phyloP scores from a whole-genome alignment of 495 filamentous ascomycete species.

The Neohortaea acidophila region DNA sequence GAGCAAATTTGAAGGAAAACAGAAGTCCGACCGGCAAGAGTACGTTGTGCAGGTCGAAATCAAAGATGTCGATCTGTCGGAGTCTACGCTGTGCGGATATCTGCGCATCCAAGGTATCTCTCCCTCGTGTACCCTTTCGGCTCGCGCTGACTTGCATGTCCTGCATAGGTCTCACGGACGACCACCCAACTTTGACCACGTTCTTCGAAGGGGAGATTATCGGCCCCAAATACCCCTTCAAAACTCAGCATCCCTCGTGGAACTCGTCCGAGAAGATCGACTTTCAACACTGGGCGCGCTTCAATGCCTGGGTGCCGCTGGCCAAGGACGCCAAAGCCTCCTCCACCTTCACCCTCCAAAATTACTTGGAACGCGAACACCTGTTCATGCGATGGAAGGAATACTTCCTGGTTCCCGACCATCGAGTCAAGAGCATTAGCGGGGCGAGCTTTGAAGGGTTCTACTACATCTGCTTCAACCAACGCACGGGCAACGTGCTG shows the following conservation, averaged over 20 bases:
- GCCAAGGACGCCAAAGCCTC: slow-evolving; percentile 55
- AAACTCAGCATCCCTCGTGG: slow-evolving; percentile 80
- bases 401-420: slow-evolving; percentile 92
- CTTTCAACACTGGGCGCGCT: slow-evolving; percentile 83
- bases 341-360: slow-evolving; percentile 55
- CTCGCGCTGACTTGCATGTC: slow-evolving; percentile 14
- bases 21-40: slow-evolving; percentile 75
- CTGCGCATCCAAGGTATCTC: slow-evolving; percentile 77
- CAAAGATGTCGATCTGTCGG: slow-evolving; percentile 86
- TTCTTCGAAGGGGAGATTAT: slow-evolving; percentile 99
- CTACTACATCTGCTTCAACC: slow-evolving; percentile 99
- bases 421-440: slow-evolving; percentile 72
- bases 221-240: slow-evolving; percentile 83
- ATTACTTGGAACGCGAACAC: slow-evolving; percentile 62
- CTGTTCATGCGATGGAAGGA: slow-evolving; percentile 99
- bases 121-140: background rate
- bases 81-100: slow-evolving; percentile 93
- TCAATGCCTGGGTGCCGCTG: slow-evolving; percentile 69
- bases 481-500: slow-evolving; percentile 63
- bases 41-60: slow-evolving; percentile 97
- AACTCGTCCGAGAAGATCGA: slow-evolving; percentile 87
- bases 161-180: slow-evolving; percentile 81
- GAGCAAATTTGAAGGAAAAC: slow-evolving; percentile 76
- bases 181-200: slow-evolving; percentile 90
- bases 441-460: slow-evolving; percentile 98